Base-by-base conservation (phyloP, 1,284 basidiomycete species). In the Apiotrichum siamense region DNA sequence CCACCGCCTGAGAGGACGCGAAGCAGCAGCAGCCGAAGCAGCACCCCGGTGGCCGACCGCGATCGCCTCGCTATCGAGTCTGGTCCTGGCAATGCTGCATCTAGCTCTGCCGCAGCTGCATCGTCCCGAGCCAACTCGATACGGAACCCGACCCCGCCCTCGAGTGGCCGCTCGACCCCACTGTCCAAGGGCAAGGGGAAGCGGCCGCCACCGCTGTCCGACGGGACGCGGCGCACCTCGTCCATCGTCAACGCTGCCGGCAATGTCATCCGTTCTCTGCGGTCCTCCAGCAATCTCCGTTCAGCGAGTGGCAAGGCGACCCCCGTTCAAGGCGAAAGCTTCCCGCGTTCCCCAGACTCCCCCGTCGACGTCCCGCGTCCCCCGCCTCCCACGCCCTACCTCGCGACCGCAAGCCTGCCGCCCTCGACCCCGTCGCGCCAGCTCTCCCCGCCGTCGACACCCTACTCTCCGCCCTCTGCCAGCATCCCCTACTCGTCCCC, bases 361-460 rank as follows among this genome's bases (percentile, higher is more conserved):
- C 7, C 29, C 26, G 20, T 5, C 9, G 29, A 31, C 25, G 20
- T n/a, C 13, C 41, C 41, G 2, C 41, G 41, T 10, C 29, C 27
- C 9, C 41, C 41, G 41, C 41, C 41, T 17, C 29, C 41, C 5
- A 43, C 17, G 6, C 41, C 41, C 9, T 31, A 43, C 17, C 7
- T n/a, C 17, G 13, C 33, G 13, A 25, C 39, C 2, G 17, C 39
- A 4, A 23, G 17, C 39, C 20, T 39, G 24, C 45, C 54, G 4
- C 44, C 45, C 7, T 5, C 27, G 7, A 32, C 15, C 18, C n/a
- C 41, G 11, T 31, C 41, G 26, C 10, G 27, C 12, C 26, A 43
- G 12, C 18, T 31, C 15, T 6, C 61, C 1, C 50, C 59, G 15
- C 50, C 59, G 15, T 49, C 61, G 25, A 54, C 61, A 1, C n/a